Percentiles rank a stretch among this genome's conserved stretches.
These are phyloP conservation scores for Plasmodium sp. DNA, from an alignment of 169 alveolate species.

Conservation along the genomic window DNA sequence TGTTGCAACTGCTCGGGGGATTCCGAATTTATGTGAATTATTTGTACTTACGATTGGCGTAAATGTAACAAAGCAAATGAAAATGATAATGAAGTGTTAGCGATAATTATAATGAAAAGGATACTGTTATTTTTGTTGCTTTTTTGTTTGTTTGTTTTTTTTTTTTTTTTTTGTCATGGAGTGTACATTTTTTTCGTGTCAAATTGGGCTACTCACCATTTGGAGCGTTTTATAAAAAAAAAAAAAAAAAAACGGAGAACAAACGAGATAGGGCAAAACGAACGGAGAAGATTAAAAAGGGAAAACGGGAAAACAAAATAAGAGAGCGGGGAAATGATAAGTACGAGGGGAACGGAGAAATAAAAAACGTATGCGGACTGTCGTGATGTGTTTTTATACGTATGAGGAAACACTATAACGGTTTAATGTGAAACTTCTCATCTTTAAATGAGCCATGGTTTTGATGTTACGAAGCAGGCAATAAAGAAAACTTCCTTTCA, in stretches of 20 bases:
- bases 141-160: too few species aligned
- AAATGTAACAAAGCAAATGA: not conserved
- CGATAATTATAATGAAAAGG: not conserved
- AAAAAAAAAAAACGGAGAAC: not conserved
- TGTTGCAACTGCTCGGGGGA: not conserved
- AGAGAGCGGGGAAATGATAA: not conserved
- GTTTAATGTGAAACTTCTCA: not conserved
- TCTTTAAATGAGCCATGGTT: not conserved
- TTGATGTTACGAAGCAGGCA: not conserved
- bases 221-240: not conserved
- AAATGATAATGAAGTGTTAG: not conserved
- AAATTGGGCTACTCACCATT: not conserved
- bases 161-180: not conserved
- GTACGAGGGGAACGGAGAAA: not conserved
- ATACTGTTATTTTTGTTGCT: not conserved
- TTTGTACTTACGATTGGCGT: not conserved
- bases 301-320: not conserved
- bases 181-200: not conserved
- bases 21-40: not conserved
- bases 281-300: not conserved
- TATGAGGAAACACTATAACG: not conserved
- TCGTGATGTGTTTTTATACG: not conserved
- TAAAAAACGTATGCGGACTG: not conserved
- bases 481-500: not conserved
- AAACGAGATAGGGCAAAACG: not conserved